Percentiles rank a stretch among this genome's conserved stretches.
Conservation (phyloP, 495 filamentous ascomycete species). For the Acidiella bohemica region DNA sequence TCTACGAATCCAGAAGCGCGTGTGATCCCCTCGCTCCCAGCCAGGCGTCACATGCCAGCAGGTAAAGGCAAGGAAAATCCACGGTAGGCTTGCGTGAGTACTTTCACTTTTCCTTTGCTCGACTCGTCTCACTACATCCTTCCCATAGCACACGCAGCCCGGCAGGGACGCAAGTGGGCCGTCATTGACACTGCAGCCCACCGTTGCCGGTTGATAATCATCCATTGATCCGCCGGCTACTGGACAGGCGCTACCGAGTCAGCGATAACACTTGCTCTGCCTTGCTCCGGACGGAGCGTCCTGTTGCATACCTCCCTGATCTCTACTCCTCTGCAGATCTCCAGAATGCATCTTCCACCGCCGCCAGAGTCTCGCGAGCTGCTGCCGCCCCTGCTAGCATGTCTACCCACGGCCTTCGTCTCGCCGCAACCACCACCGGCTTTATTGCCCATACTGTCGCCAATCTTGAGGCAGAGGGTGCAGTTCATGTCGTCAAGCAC, state of each 20-base stretch:
- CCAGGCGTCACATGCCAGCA: no score
- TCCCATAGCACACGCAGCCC: background rate
- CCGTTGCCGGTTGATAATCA: no score
- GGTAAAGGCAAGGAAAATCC: no score
- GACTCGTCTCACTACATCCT: no score
- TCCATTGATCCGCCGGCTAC: conserved; percentile 5
- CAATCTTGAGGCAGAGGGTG: conserved; percentile 80
- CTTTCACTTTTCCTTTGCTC: no score
- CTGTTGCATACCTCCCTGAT: background rate
- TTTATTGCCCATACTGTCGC: conserved; percentile 70
- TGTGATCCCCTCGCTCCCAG: no score
- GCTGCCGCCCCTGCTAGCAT: conserved; percentile 66
- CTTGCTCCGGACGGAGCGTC: no score
- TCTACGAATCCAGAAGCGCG: no score
- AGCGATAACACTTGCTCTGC: no score
- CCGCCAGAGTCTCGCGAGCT: conserved; percentile 51
- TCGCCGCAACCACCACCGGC: conserved; percentile 64
- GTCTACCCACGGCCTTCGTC: conserved; percentile 70
- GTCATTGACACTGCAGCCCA: no score
- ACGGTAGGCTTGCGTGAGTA: no score
- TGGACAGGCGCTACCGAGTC: conserved; percentile 1
- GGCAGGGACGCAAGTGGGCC: no score
- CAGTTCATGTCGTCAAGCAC: conserved; percentile 50
- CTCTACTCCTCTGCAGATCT: background rate
- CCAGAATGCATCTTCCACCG: conserved; percentile 29